A percentile compares a stretch with the other conserved stretches of the same genome.
These are phyloP conservation scores for Trypanosoma scelopori DNA, from an alignment of 208 protist genomes.

Conservation along the genomic window DNA sequence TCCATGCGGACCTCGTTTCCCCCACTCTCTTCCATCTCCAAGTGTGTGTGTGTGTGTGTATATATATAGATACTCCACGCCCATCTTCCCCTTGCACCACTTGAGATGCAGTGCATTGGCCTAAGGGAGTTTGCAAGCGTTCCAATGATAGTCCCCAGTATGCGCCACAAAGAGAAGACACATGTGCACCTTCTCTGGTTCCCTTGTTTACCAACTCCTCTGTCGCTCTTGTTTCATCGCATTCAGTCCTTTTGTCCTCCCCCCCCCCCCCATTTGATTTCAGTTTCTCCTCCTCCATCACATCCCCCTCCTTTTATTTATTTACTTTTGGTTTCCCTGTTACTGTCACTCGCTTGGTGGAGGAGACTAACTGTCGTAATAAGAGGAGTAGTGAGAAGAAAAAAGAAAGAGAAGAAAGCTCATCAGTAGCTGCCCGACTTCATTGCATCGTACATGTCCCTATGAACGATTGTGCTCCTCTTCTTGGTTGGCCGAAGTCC, in stretches of 20 bases:
- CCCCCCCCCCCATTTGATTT: too few relatives aligned
- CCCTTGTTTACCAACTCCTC: too few relatives aligned
- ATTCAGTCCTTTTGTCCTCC: neutral
- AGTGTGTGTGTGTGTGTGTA: neutral
- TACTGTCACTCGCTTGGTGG: neutral
- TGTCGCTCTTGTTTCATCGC: neutral
- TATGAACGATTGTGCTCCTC: slow-evolving; percentile 54
- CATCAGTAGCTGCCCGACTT: slow-evolving; percentile 67
- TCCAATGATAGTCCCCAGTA: neutral
- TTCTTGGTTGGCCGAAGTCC: slow-evolving; percentile 52
- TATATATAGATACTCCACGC: too few relatives aligned
- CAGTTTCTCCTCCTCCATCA: neutral
- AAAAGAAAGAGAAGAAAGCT: neutral
- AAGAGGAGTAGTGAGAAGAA: neutral
- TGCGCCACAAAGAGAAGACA: neutral
- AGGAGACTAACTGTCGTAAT: neutral
- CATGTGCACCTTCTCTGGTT: neutral
- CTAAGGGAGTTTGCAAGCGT: too few relatives aligned
- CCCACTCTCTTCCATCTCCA: neutral
- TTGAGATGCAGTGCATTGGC: too few relatives aligned
- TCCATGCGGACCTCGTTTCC: too few relatives aligned
- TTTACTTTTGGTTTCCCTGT: neutral
- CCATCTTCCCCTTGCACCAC: too few relatives aligned
- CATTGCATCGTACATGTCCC: slow-evolving; percentile 88
- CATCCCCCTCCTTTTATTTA: neutral